These are phyloP conservation scores for Solanum etuberosum DNA, from an alignment of 257 asterid species.

Conservation along the genomic window DNA sequence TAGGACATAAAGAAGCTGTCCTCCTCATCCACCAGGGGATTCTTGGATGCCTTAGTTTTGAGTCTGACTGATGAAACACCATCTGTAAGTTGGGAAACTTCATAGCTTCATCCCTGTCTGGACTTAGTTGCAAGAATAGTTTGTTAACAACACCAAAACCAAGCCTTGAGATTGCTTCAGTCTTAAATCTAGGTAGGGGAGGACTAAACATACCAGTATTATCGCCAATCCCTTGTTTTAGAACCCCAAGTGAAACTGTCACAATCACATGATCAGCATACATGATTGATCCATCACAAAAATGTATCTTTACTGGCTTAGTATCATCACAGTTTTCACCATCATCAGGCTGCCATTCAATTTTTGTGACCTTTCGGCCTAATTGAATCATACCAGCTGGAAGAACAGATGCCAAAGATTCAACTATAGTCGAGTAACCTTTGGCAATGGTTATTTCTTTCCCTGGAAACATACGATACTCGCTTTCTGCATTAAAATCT, in stretches of 20 bases:
- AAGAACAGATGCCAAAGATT: slow-evolving; percentile 49
- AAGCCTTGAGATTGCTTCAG: slow-evolving; percentile 56
- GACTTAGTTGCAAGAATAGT: slow-evolving; percentile 46
- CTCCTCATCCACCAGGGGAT: slow-evolving; percentile 50
- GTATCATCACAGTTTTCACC: slow-evolving; percentile 5
- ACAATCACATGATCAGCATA: slow-evolving; percentile 69
- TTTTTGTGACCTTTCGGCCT: slow-evolving; percentile 38
- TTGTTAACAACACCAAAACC: slow-evolving; percentile 85
- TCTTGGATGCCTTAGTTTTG: slow-evolving; percentile 27
- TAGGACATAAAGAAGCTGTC: slow-evolving; percentile 50
- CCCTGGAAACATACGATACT: slow-evolving; percentile 62
- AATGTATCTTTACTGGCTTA: slow-evolving; percentile 61
- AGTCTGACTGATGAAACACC: slow-evolving; percentile 52
- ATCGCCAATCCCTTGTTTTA: slow-evolving; percentile 40
- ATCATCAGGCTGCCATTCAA: slow-evolving; percentile 44
- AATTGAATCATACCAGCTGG: slow-evolving; percentile 61
- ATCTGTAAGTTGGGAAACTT: slow-evolving; percentile 56
- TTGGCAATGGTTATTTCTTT: slow-evolving; percentile 69
- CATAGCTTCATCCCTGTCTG: neutral
- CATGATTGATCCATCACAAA: slow-evolving; percentile 47
- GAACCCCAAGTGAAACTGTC: slow-evolving; percentile 79
- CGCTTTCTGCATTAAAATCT: slow-evolving; percentile 70
- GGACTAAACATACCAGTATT: slow-evolving; percentile 47
- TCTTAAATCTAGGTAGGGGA: slow-evolving; percentile 45
- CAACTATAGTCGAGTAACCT: slow-evolving; percentile 57